A percentile compares a stretch with the other conserved stretches of the same genome.
Conservation (phyloP, 768 basidiomycete genomes). For the Pholiota conissans region DNA sequence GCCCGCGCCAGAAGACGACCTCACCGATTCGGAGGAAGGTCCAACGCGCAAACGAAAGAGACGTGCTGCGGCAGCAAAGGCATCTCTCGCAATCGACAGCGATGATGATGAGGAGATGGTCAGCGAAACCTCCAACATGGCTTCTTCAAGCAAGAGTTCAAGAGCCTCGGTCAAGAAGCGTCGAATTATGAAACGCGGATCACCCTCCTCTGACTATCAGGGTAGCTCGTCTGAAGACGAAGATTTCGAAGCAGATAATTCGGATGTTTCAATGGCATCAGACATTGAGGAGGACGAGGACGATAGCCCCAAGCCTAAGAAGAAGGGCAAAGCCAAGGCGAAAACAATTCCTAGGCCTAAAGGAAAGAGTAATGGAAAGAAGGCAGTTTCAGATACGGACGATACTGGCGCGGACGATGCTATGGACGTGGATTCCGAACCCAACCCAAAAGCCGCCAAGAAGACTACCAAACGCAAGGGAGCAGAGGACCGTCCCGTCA, state of each 20-base stretch:
- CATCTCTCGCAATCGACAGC: slow-evolving; percentile 41
- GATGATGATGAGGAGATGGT: slow-evolving; percentile 50
- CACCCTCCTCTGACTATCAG: slow-evolving; percentile 43
- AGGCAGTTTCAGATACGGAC: slow-evolving; percentile 19
- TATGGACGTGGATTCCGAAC: slow-evolving; percentile 63
- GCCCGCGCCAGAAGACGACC: slow-evolving; percentile 31
- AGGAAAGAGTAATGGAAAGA: slow-evolving; percentile 11
- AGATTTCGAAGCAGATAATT: slow-evolving; percentile 30
- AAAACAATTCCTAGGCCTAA: slow-evolving; percentile 26
- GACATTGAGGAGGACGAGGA: slow-evolving; percentile 31
- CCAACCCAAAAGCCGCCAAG: slow-evolving; percentile 10
- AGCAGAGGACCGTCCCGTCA: slow-evolving; percentile 40
- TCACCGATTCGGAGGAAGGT: slow-evolving; percentile 39
- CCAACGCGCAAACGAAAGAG: slow-evolving; percentile 35
- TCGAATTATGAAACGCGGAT: slow-evolving; percentile 17
- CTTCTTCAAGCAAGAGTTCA: slow-evolving; percentile 19
- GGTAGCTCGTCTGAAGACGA: slow-evolving; percentile 36
- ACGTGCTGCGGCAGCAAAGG: slow-evolving; percentile 40
- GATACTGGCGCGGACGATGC: slow-evolving; percentile 32
- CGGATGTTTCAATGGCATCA: slow-evolving; percentile 33
- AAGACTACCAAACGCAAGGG: slow-evolving; percentile 39
- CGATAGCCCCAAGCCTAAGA: slow-evolving; percentile 24
- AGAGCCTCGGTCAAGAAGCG: slow-evolving; percentile 21
- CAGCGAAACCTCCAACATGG: slow-evolving; percentile 30
- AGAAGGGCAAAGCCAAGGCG: slow-evolving; percentile 29